A percentile compares a stretch with the other conserved stretches of the same genome.
These are phyloP conservation scores for Apiotrichum domesticum DNA, from an alignment of 1,284 basidiomycete genomes.

Conservation along the genomic window DNA sequence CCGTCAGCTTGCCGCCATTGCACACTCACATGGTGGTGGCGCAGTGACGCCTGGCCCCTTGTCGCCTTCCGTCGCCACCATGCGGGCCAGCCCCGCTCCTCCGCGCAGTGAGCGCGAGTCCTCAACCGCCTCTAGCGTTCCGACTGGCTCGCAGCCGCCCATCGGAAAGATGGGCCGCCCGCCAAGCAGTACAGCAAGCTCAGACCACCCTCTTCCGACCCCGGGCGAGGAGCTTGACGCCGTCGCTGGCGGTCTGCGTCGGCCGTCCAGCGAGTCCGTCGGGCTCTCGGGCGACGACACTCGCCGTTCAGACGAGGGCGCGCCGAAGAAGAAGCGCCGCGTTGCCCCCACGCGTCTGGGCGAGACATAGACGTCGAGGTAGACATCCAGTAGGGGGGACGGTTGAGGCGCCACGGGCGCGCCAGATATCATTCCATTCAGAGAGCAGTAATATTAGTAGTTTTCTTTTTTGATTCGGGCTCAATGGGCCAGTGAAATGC, in stretches of 20 bases:
- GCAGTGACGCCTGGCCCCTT: constrained; percentile 43
- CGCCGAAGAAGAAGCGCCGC: constrained; percentile 83
- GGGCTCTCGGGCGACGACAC: not conserved
- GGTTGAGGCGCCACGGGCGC: too few relatives aligned
- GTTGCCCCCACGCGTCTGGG: constrained; percentile 62
- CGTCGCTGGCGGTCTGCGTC: constrained; percentile 12
- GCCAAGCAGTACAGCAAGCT: constrained; percentile 22
- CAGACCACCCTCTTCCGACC: constrained; percentile 31
- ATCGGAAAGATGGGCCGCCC: constrained; percentile 17
- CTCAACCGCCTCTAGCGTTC: constrained; percentile 26
- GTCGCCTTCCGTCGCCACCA: constrained; percentile 49
- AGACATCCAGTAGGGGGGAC: too few relatives aligned
- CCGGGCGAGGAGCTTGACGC: constrained; percentile 25
- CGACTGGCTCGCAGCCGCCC: constrained; percentile 15
- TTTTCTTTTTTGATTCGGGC: too few relatives aligned
- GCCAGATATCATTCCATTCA: too few relatives aligned
- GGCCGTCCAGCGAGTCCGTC: constrained; percentile 16
- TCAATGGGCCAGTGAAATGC: too few relatives aligned
- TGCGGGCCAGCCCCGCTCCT: constrained; percentile 35
- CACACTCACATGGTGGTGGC: constrained; percentile 58
- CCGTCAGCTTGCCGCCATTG: constrained; percentile 77
- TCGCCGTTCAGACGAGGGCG: constrained; percentile 42
- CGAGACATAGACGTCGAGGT: too few relatives aligned
- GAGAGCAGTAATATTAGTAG: too few relatives aligned
- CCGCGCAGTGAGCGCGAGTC: constrained; percentile 39